Evolutionary conservation across 805 yeast species (phyloP).

Genomic region (Cyberlindnera japonica): DNA sequence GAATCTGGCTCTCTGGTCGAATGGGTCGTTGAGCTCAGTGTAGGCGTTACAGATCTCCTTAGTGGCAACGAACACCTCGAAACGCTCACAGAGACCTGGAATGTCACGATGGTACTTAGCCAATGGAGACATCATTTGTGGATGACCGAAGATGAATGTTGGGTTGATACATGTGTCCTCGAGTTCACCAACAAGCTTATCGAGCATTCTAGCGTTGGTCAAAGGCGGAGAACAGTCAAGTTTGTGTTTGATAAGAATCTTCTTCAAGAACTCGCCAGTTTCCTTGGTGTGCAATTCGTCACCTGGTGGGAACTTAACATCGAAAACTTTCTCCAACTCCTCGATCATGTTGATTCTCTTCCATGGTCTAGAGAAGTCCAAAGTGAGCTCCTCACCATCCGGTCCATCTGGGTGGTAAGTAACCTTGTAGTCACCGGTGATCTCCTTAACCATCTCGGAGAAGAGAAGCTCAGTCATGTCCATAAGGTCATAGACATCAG

Average conservation of each 20-base stretch:
- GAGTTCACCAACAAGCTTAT: slow-evolving; percentile 93
- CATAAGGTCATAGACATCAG: slow-evolving; percentile 95
- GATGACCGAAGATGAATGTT: slow-evolving; percentile 97
- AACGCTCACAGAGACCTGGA: slow-evolving; percentile 96
- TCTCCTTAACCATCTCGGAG: slow-evolving; percentile 95
- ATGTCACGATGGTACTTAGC: slow-evolving; percentile 91
- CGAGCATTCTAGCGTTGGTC: slow-evolving; percentile 98
- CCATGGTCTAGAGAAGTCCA: slow-evolving; percentile 97
- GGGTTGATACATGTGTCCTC: slow-evolving; percentile 96
- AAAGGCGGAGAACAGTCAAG: slow-evolving; percentile 87
- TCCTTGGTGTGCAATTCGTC: slow-evolving; percentile 91
- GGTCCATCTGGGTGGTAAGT: slow-evolving; percentile 94
- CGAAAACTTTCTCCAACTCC: slow-evolving; percentile 81
- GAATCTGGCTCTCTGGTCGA: slow-evolving; percentile 94
- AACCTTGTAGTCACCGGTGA: slow-evolving; percentile 85
- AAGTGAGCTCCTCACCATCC: slow-evolving; percentile 68
- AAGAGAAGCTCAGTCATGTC: slow-evolving; percentile 85
- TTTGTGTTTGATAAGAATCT: slow-evolving; percentile 70
- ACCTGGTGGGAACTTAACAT: slow-evolving; percentile 92
- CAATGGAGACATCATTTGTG: slow-evolving; percentile 99
- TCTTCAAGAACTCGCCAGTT: slow-evolving; percentile 86
- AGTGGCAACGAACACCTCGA: slow-evolving; percentile 97
- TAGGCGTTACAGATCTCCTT: slow-evolving; percentile 98
- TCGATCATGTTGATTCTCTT: slow-evolving; percentile 97
- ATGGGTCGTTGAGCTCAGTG: slow-evolving; percentile 98